Percentiles rank a stretch among this genome's conserved stretches.
These are phyloP conservation scores for Verticillium longisporum DNA, from an alignment of 2,329 filamentous ascomycete genomes.

Conservation along the genomic window DNA sequence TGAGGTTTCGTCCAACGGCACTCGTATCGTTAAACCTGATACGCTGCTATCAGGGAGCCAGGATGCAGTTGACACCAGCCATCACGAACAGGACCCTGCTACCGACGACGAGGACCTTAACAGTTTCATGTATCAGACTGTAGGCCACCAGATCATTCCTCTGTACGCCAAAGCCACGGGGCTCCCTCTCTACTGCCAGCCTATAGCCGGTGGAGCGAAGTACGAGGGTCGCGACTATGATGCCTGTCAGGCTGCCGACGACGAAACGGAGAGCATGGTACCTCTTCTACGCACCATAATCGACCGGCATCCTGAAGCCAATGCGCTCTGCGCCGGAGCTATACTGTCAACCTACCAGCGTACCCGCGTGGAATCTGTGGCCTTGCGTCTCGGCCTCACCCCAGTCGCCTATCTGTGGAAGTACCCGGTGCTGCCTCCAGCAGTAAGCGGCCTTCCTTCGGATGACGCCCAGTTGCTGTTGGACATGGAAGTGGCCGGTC, in stretches of 20 bases:
- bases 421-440: slow-evolving; percentile 64
- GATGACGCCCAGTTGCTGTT: slow-evolving; percentile 57
- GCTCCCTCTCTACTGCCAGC: slow-evolving; percentile 75
- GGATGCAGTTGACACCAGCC: neutral
- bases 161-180: slow-evolving; percentile 74
- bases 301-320: slow-evolving; percentile 66
- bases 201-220: slow-evolving; percentile 66
- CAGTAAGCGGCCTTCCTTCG: slow-evolving; percentile 5
- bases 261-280: slow-evolving; percentile 86
- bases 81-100: neutral
- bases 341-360: slow-evolving; percentile 95
- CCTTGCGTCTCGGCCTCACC: slow-evolving; percentile 70
- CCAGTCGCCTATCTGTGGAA: slow-evolving; percentile 91
- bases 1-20: neutral
- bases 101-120: slow-evolving; percentile 56
- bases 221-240: slow-evolving; percentile 68
- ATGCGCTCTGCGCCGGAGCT: slow-evolving; percentile 83
- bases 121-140: slow-evolving; percentile 99
- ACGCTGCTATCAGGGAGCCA: neutral
- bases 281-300: slow-evolving; percentile 65
- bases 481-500: slow-evolving; percentile 72
- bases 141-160: slow-evolving; percentile 81
- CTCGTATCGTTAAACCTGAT: neutral
- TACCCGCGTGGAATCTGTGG: slow-evolving; percentile 89
- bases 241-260: slow-evolving; percentile 28